Evolutionary conservation across 345 rosid genomes (phyloP), one percentile per base, ranked within the genome.

Genomic region (Citropsis articulata): DNA sequence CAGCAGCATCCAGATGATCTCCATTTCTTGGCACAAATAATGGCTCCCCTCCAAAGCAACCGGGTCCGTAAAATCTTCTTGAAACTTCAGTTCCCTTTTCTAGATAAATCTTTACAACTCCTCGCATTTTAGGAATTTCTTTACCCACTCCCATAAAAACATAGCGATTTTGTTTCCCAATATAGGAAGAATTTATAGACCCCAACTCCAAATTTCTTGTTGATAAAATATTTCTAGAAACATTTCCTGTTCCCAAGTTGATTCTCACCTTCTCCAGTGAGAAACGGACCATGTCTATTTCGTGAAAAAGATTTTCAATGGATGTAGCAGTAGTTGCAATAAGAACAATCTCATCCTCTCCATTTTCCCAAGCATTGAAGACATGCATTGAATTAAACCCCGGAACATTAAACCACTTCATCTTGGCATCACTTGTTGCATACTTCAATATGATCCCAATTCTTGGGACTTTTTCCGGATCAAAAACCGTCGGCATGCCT

Each of bases 21-120:
- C 4, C 27, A n/a, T 83, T 42, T 66, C 59, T 71, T 30, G 77
- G 19, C 16, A 84, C 84, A 19, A 80, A 80, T 4, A 70, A 71
- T 6, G 86, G 82, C 72, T 80, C 82, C 25, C 86, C 86, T 56
- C 84, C 86, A n/a, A 24, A 80, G 66, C 81, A 75, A 35, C 73
- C 71, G 4, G 33, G 50, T 28, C 66, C 83, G 40, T 77, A 83
- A 22, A 80, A 64, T 66, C 83, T 69, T 45, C 8, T 73, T 5
- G 79, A 68, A 9, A 80, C 79, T 48, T 80, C 84, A 1, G 56
- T 4, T n/a, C 74, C 78, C 1, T 27, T 75, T 35, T 75, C 79
- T 56, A 83, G 21, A 64, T 80, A 79, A 21, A 83, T 63, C 71
- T 80, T 83, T 65, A 73, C 86, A 10, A 76, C 50, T 4, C 86